Conservation (phyloP, 352 stramenopile genomes). For the Globisporangium paddicum region DNA sequence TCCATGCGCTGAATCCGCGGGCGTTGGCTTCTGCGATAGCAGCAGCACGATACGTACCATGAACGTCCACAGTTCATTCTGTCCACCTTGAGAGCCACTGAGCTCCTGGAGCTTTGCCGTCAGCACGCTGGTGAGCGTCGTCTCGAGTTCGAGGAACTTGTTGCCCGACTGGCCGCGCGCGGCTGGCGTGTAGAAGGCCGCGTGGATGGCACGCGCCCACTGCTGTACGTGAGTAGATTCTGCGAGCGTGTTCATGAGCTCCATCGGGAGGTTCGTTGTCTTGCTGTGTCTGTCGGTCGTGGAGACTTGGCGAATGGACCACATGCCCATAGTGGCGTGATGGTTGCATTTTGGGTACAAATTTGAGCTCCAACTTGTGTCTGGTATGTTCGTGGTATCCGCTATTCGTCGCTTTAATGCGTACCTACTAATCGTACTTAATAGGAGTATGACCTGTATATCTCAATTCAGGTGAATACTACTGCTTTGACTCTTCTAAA, state of each 20-base stretch:
- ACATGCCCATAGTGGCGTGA: neutral
- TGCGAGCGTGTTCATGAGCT: slow-evolving; percentile 8
- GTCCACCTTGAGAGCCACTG: too few relatives aligned
- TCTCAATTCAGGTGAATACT: too few relatives aligned
- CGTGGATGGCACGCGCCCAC: slow-evolving; percentile 25
- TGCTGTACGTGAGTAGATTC: too few relatives aligned
- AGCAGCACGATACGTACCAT: slow-evolving; percentile 31
- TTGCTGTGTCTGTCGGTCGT: neutral
- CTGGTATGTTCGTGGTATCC: neutral
- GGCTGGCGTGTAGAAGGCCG: slow-evolving; percentile 23
- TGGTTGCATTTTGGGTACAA: slow-evolving; percentile 3
- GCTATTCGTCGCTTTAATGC: neutral
- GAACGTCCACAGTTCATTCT: slow-evolving; percentile 31
- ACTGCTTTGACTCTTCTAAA: neutral
- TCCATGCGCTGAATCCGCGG: too few relatives aligned
- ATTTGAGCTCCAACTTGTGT: neutral
- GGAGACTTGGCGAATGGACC: neutral
- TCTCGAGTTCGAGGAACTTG: slow-evolving; percentile 55
- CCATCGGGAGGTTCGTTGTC: neutral
- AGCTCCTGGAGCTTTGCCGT: neutral
- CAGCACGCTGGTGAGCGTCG: slow-evolving; percentile 23
- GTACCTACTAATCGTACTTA: neutral
- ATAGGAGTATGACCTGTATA: neutral
- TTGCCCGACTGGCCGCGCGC: slow-evolving; percentile 17
- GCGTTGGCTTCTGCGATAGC: slow-evolving; percentile 18